A percentile compares a stretch with the other conserved stretches of the same genome.
Conservation (phyloP, 1,284 basidiomycete genomes). For the Meira nashicola region DNA sequence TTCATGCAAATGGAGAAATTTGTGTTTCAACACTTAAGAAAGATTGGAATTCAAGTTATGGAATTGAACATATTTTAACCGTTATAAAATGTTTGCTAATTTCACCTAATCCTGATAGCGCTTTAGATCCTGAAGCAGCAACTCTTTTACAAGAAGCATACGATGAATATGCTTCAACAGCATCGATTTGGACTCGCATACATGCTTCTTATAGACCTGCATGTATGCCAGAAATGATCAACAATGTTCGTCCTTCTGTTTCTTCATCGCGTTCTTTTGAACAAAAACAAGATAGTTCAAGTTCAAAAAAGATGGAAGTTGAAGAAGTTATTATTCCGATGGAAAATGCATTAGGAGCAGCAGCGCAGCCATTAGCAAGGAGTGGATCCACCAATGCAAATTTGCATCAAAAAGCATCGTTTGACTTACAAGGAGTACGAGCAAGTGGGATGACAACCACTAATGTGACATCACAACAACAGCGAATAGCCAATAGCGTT, state of each 20-base stretch:
- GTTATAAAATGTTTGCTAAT: constrained; percentile 70
- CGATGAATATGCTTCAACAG: constrained; percentile 12
- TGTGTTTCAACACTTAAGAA: constrained; percentile 97
- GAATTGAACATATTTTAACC: constrained; percentile 28
- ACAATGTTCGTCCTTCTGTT: background rate
- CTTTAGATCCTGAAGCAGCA: constrained; percentile 88
- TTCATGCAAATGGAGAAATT: constrained; percentile 81
- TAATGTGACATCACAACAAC: too few relatives aligned
- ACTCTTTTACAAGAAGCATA: constrained; percentile 70
- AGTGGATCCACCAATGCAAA: background rate
- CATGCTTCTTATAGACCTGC: constrained; percentile 6
- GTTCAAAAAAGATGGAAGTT: too few relatives aligned
- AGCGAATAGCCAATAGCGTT: too few relatives aligned
- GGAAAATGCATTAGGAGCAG: background rate
- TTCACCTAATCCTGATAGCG: constrained; percentile 91
- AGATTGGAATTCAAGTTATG: constrained; percentile 76
- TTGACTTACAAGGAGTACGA: background rate
- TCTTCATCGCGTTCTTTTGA: background rate
- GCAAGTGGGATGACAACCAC: too few relatives aligned
- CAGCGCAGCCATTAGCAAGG: background rate
- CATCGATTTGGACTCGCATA: constrained; percentile 8
- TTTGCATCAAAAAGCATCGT: background rate
- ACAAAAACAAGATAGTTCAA: too few relatives aligned
- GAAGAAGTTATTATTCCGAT: background rate
- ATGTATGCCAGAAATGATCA: background rate